These are phyloP conservation scores for Jacaranda copaia DNA, from an alignment of 257 asterid genomes.

Conservation along the genomic window DNA sequence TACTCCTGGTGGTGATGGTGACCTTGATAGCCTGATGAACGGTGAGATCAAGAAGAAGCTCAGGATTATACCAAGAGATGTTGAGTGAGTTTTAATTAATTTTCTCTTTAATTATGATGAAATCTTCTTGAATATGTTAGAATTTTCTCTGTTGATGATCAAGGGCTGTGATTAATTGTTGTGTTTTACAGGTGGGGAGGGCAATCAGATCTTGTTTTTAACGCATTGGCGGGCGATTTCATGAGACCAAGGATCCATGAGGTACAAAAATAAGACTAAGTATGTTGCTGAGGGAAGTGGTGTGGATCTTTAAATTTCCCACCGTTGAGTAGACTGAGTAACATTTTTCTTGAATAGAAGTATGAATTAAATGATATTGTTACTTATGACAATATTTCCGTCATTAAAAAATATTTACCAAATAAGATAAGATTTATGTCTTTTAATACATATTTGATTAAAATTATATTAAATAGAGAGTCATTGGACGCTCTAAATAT, in stretches of 20 bases:
- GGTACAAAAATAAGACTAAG: conserved; percentile 43
- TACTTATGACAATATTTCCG: too few species aligned
- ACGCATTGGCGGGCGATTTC: conserved; percentile 68
- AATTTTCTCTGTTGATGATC: not conserved
- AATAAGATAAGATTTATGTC: too few species aligned
- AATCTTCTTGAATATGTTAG: not conserved
- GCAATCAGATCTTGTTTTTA: conserved; percentile 62
- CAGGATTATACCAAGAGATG: conserved; percentile 68
- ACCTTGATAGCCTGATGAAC: conserved; percentile 70
- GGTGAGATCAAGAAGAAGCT: conserved; percentile 78
- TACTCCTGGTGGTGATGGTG: conserved; percentile 62
- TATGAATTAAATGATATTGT: too few species aligned
- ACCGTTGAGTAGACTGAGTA: too few species aligned
- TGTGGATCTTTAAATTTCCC: too few species aligned
- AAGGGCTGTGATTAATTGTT: not conserved
- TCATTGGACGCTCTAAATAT: too few species aligned
- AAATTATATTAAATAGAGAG: too few species aligned
- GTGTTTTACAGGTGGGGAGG: conserved; percentile 75
- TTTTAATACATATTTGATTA: too few species aligned
- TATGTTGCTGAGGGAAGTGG: too few species aligned
- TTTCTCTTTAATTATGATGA: not conserved
- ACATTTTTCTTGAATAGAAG: too few species aligned
- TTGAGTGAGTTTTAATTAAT: conserved; percentile 53
- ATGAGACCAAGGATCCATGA: conserved; percentile 87
- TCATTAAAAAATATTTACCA: too few species aligned